A percentile compares a stretch with the other conserved stretches of the same genome.
Conservation (phyloP, 2,329 filamentous ascomycete species). For the Knoxdaviesia capensis region DNA sequence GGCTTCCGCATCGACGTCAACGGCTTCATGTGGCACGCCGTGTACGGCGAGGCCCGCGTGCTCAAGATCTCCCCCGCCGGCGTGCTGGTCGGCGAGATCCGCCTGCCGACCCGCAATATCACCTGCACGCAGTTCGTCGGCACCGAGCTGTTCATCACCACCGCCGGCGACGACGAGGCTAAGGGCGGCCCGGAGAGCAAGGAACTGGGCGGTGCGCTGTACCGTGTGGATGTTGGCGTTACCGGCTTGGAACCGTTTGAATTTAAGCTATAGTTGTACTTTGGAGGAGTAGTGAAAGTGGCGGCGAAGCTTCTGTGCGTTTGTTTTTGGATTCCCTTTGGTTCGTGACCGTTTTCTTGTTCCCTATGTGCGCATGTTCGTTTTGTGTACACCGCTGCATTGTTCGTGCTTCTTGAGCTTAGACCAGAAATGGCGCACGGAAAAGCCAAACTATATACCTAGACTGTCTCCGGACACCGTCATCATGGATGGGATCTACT, state of each 20-base stretch:
- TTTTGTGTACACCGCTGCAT: too few species aligned
- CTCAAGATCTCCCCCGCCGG: slow-evolving; percentile 53
- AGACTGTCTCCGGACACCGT: too few species aligned
- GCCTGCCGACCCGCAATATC: slow-evolving; percentile 56
- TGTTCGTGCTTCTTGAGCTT: too few species aligned
- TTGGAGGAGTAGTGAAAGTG: background rate
- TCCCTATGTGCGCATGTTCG: too few species aligned
- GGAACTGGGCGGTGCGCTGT: slow-evolving; percentile 46
- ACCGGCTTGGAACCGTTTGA: slow-evolving; percentile 41
- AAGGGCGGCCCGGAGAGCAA: slow-evolving; percentile 42
- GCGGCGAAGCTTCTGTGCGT: background rate
- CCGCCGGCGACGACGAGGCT: slow-evolving; percentile 44
- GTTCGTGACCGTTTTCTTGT: too few species aligned
- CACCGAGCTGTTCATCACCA: slow-evolving; percentile 58
- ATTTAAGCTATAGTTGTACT: slow-evolving; percentile 29
- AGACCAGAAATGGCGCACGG: too few species aligned
- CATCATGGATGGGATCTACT: too few species aligned
- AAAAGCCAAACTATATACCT: too few species aligned
- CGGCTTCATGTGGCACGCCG: slow-evolving; percentile 73
- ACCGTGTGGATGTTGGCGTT: slow-evolving; percentile 58
- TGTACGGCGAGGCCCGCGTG: slow-evolving; percentile 63
- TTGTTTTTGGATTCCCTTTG: too few species aligned
- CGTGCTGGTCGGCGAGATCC: slow-evolving; percentile 52
- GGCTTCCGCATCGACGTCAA: slow-evolving; percentile 70
- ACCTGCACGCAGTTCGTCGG: slow-evolving; percentile 71